phyloP scores from a whole-genome alignment of 2,329 filamentous ascomycete species.

The Akanthomyces uredinophilus region DNA sequence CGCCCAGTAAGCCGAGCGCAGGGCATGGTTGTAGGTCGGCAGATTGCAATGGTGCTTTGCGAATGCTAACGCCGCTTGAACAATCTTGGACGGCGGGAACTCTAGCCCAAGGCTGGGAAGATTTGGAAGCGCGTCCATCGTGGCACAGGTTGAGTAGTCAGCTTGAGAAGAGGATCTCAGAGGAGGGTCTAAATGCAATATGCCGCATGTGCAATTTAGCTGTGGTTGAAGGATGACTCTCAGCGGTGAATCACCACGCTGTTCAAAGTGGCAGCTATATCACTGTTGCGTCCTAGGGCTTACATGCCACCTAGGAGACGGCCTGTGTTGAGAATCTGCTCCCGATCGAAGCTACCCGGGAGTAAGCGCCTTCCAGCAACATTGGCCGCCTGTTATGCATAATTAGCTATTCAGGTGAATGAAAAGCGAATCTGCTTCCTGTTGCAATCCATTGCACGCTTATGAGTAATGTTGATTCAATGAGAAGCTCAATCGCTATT shows the following conservation, averaged over 20 bases:
- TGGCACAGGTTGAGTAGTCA: not conserved
- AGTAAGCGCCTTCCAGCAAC: not conserved
- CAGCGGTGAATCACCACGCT: not conserved
- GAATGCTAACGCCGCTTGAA: not conserved
- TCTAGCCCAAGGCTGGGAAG: not conserved
- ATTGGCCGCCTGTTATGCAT: no score
- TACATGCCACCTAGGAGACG: not conserved
- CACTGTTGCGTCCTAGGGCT: not conserved
- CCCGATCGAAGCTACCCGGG: not conserved
- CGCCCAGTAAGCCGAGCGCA: slow-evolving; percentile 16
- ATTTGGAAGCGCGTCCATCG: not conserved
- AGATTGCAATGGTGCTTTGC: slow-evolving; percentile 13
- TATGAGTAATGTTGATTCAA: no score
- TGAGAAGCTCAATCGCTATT: no score
- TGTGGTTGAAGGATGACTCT: not conserved
- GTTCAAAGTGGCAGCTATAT: not conserved
- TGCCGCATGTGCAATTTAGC: not conserved
- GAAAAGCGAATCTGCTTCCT: no score
- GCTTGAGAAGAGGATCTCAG: not conserved
- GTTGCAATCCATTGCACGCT: no score
- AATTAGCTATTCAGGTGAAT: no score
- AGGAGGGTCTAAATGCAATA: not conserved
- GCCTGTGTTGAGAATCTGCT: not conserved
- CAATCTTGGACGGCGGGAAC: not conserved
- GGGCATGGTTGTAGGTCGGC: slow-evolving; percentile 15